phyloP scores from a whole-genome alignment of 345 rosid species.

The Stellera chamaejasme region DNA sequence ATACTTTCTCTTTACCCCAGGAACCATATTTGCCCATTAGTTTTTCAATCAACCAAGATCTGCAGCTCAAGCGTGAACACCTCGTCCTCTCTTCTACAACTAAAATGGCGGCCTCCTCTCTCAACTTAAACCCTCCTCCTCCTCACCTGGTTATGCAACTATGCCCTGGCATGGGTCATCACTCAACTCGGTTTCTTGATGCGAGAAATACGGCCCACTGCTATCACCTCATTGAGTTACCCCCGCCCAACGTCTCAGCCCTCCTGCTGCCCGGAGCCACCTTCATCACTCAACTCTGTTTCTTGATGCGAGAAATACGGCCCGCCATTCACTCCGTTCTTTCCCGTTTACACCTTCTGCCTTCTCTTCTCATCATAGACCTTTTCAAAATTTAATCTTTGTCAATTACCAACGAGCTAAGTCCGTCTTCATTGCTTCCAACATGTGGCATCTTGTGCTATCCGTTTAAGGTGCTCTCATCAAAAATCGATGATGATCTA shows the following conservation, averaged over 20 bases:
- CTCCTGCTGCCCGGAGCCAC: constrained; percentile 21
- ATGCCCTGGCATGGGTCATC: constrained; percentile 57
- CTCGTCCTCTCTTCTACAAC: no score
- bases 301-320: constrained; percentile 31
- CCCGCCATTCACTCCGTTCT: constrained; percentile 27
- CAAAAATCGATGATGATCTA: no score
- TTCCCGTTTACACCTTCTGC: constrained; percentile 19
- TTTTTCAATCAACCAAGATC: no score
- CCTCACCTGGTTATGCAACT: constrained; percentile 30
- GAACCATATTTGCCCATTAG: no score
- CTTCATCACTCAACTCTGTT: constrained; percentile 13
- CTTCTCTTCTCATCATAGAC: constrained; percentile 44
- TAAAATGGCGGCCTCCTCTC: no score
- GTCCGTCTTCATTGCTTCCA: constrained; percentile 19
- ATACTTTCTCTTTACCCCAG: no score
- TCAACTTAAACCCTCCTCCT: constrained; percentile 11
- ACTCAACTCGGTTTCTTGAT: constrained; percentile 24
- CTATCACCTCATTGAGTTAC: constrained; percentile 24
- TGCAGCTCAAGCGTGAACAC: no score
- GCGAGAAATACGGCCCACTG: constrained; percentile 14
- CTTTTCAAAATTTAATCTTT: constrained; percentile 33
- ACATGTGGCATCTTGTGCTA: constrained; percentile 16
- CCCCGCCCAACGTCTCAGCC: constrained; percentile 25
- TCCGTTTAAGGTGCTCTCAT: no score
- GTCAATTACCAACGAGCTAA: constrained; percentile 34